Evolutionary conservation across 352 stramenopile species (phyloP), one percentile per base, ranked within the genome.

Genomic region (Globisporangium viniferum): DNA sequence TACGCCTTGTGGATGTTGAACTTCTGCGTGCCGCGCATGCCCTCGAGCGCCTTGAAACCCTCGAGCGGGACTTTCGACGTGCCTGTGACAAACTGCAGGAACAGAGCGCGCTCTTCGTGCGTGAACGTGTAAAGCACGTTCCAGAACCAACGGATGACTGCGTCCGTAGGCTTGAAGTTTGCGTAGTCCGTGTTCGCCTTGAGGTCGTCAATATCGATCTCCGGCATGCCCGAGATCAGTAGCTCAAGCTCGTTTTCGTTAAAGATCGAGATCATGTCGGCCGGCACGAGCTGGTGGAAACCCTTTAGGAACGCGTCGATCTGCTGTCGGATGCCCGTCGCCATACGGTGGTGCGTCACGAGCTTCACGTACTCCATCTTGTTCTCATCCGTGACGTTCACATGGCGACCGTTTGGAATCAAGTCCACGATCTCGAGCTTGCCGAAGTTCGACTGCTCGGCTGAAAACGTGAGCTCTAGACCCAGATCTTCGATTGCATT

Each of bases 1-100:
- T 97, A 98, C 5, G 94, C 93, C 79, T 99, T 99, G 84, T 99
- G 97, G 73, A 99, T 99, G 74, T 97, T 99, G 77, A 99, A 99
- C 75, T 99, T 99, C 76, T 99, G 96, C 44, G 97, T 97, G 31
- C 98, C 98, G 29, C 97, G 92, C 97, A 99, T 99, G 62, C 98
- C 98, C 73, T 99, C 97, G 0, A 99, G 85, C 29, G 97, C 92
- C 71, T 96, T 95, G 77, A 99, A 99, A 24, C 98, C 98, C 76
- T 98, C 94, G 22, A 99, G 85, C 27, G 98, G 98, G 24, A 98
- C 90, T 66, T 97, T 97, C 14, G 88, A 96, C 2, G 89, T 98
- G 41, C 86, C 94, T 7, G 94, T 98, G 27, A 97, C 91, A 72
- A 98, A 98, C 76, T 98, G 93, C 71, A 98, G 65, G 51, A 98